Percentiles rank a stretch among this genome's conserved stretches.
Conservation (phyloP, 2,329 filamentous ascomycete species). For the Xylogone sp. region DNA sequence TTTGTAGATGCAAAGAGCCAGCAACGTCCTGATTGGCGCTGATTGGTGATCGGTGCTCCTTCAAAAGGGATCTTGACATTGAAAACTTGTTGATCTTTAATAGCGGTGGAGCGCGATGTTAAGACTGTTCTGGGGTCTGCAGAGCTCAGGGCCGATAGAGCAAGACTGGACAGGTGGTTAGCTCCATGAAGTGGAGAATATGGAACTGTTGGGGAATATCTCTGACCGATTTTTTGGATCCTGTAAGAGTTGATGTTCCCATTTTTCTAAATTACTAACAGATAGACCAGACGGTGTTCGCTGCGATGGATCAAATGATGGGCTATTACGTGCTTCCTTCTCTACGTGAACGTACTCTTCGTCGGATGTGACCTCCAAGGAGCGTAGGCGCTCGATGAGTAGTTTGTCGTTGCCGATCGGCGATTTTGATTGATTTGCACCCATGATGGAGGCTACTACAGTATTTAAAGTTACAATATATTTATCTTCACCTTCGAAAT, state of each 20-base stretch:
- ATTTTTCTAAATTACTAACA: constrained; percentile 46
- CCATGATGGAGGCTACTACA: constrained; percentile 19
- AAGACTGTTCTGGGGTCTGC: constrained; percentile 65
- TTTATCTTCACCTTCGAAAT: too few species aligned
- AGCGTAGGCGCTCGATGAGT: constrained; percentile 39
- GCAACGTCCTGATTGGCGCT: constrained; percentile 76
- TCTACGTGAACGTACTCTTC: constrained; percentile 51
- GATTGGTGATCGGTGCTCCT: constrained; percentile 80
- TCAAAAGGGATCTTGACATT: constrained; percentile 80
- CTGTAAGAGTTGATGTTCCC: constrained; percentile 58
- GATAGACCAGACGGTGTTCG: constrained; percentile 38
- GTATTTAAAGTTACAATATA: too few species aligned
- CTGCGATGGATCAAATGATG: constrained; percentile 7
- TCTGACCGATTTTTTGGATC: constrained; percentile 62
- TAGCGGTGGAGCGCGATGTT: constrained; percentile 55
- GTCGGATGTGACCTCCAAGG: constrained; percentile 34
- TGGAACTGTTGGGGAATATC: not conserved
- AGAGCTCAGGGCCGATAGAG: constrained; percentile 67
- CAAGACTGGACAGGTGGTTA: constrained; percentile 50
- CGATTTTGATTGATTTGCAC: constrained; percentile 20
- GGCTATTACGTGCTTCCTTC: constrained; percentile 33
- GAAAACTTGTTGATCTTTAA: constrained; percentile 75
- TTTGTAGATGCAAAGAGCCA: constrained; percentile 95
- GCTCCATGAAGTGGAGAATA: not conserved
- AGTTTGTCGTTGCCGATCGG: constrained; percentile 32